A percentile compares a stretch with the other conserved stretches of the same genome.
These are phyloP conservation scores for Paxillus involutus DNA, from an alignment of 768 basidiomycete species.

Conservation along the genomic window DNA sequence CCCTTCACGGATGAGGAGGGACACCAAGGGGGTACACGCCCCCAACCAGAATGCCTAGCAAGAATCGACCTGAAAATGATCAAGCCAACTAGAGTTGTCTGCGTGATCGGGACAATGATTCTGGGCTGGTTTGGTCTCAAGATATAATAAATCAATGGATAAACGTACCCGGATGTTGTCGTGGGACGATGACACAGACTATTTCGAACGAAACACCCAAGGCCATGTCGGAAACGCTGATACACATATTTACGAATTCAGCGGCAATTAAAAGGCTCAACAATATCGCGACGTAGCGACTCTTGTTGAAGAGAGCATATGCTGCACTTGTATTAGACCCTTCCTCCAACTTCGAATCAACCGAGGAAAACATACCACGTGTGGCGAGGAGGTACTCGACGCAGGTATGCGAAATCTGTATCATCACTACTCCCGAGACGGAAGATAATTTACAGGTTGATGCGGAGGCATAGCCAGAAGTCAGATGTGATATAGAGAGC, in stretches of 20 bases:
- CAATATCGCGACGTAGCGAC: conserved; percentile 24
- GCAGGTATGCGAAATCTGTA: conserved; percentile 10
- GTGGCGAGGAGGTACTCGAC: conserved; percentile 20
- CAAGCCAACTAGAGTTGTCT: conserved; percentile 38
- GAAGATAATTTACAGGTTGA: conserved; percentile 17
- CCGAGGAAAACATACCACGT: conserved; percentile 13
- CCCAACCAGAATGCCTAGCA: conserved; percentile 40
- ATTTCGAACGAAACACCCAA: conserved; percentile 11
- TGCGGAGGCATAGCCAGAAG: conserved; percentile 8
- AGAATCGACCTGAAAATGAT: conserved; percentile 36
- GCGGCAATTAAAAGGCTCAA: conserved; percentile 26
- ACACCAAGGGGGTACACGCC: conserved; percentile 38
- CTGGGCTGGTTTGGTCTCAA: conserved; percentile 16
- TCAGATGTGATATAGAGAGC: conserved; percentile 7
- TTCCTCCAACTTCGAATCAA: neutral
- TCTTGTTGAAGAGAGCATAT: conserved; percentile 31
- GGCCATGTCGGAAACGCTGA: conserved; percentile 32
- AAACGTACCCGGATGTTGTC: neutral
- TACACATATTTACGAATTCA: conserved; percentile 33
- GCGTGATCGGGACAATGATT: conserved; percentile 33
- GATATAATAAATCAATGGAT: neutral
- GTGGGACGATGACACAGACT: conserved; percentile 1
- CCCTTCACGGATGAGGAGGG: conserved; percentile 42
- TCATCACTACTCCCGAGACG: conserved; percentile 13
- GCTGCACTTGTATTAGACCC: neutral